These are phyloP conservation scores for Fagus crenata DNA, from an alignment of 306 rosid genomes.

Conservation along the genomic window DNA sequence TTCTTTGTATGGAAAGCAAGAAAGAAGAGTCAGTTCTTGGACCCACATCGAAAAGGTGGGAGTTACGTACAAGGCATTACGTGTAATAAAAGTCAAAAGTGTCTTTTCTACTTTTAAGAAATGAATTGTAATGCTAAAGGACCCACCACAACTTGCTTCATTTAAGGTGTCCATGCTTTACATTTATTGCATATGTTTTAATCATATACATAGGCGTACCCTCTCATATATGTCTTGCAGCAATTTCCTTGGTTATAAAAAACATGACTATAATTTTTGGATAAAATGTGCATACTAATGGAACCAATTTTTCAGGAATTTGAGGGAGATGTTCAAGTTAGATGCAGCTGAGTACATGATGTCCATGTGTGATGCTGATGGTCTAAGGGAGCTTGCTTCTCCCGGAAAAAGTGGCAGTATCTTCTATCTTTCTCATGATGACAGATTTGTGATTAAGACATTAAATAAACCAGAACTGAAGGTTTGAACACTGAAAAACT, in stretches of 20 bases:
- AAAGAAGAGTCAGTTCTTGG: no score
- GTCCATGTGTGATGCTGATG: slow-evolving; percentile 92
- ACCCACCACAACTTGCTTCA: slow-evolving; percentile 9
- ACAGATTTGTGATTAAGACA: slow-evolving; percentile 92
- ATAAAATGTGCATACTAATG: slow-evolving; percentile 21
- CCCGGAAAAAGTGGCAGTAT: slow-evolving; percentile 99
- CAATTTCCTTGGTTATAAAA: not conserved
- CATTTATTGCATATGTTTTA: not conserved
- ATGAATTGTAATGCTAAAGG: no score
- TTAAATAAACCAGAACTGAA: slow-evolving; percentile 73
- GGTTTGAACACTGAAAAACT: slow-evolving; percentile 56
- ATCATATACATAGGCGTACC: not conserved
- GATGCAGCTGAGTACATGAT: slow-evolving; percentile 99
- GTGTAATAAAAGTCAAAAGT: no score
- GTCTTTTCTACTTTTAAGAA: no score
- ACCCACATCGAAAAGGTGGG: no score
- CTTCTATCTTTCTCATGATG: slow-evolving; percentile 93
- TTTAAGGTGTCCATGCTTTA: not conserved
- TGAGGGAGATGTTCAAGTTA: slow-evolving; percentile 98
- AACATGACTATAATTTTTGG: slow-evolving; percentile 1
- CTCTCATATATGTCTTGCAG: not conserved
- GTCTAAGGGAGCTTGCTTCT: slow-evolving; percentile 84
- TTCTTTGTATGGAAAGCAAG: no score
- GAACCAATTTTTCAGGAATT: slow-evolving; percentile 63
- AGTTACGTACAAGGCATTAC: no score